Evolutionary conservation across 805 yeast species (phyloP), one percentile per base, ranked within the genome.

Genomic region (Myxozyma melibiosi): DNA sequence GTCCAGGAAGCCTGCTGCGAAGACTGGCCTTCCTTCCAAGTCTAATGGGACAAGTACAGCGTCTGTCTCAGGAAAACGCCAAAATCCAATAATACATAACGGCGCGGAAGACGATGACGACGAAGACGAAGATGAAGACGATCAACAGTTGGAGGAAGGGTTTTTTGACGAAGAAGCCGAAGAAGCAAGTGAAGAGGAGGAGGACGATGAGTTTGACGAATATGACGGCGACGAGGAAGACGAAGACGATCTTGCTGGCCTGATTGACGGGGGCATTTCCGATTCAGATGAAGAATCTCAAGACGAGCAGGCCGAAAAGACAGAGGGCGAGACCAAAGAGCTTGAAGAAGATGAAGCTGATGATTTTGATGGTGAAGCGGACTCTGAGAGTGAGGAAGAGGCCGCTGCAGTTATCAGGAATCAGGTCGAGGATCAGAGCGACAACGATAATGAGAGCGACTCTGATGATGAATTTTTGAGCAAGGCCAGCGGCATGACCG

Each of bases 281-380:
- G 50, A 56, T 42, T 34, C 64, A 42, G 54, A 60, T 43, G 47
- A 55, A 44, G 45, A 31, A 14, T 31, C 61, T n/a, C 65, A 56
- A 11, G 52, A 51, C 65, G 85, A 84, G 35, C 80, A 80, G 64
- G 74, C 75, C 25, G 73, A 84, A 41, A 85, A 84, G 70, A 82
- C 66, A 61, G 85, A 35, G 4, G 63, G 57, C 5, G 68, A 62
- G 11, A 30, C 47, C 28, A 33, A 59, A 52, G 50, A 57, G 37
- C 43, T 54, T 51, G 34, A 20, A 41, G 39, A 55, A 45, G 59
- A 58, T 37, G 54, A 47, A 1, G 66, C 60, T 16, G 65, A 62
- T 24, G 56, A 49, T 48, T 66, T 54, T 22, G 51, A 39, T 44
- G 67, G 84, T 84, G 38, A 80, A 80, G 65, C 73, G 20, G 55